Evolutionary conservation across 2,329 filamentous ascomycete genomes (phyloP).

Genomic region (Drechslerella dactyloides): DNA sequence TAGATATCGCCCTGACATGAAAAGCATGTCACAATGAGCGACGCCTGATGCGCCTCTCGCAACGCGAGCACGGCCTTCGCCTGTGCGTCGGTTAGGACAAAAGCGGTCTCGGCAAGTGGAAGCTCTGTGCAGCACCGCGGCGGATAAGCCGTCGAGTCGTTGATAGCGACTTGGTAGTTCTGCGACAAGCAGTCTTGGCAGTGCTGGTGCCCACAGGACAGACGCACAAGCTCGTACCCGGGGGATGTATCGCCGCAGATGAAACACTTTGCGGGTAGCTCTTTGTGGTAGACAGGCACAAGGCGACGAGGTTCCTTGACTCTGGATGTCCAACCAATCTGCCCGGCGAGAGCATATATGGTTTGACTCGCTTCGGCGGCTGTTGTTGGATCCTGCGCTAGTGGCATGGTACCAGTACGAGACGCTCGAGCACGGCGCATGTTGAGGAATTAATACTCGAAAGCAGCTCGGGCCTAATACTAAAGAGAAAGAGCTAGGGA

Average conservation of each 20-base stretch:
- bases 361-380: constrained; percentile 22
- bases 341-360: background rate
- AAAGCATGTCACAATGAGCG: constrained; percentile 35
- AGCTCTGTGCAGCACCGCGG: constrained; percentile 32
- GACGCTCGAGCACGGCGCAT: too few species aligned
- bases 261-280: constrained; percentile 18
- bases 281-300: constrained; percentile 1
- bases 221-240: constrained; percentile 37
- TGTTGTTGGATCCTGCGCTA: constrained; percentile 1
- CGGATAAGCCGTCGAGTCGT: constrained; percentile 22
- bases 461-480: too few species aligned
- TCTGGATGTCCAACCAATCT: constrained; percentile 18
- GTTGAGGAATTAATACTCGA: too few species aligned
- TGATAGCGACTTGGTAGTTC: constrained; percentile 36
- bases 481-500: background rate
- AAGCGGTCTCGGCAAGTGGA: constrained; percentile 20
- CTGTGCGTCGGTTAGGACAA: constrained; percentile 36
- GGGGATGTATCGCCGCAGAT: constrained; percentile 35
- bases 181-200: constrained; percentile 30
- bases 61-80: constrained; percentile 16
- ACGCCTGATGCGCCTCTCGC: constrained; percentile 17
- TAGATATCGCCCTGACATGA: constrained; percentile 42
- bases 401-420: too few species aligned
- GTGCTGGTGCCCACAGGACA: constrained; percentile 35
- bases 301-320: background rate